Evolutionary conservation across 2,329 filamentous ascomycete species (phyloP).

Genomic region (Fusarium phyllophilum): DNA sequence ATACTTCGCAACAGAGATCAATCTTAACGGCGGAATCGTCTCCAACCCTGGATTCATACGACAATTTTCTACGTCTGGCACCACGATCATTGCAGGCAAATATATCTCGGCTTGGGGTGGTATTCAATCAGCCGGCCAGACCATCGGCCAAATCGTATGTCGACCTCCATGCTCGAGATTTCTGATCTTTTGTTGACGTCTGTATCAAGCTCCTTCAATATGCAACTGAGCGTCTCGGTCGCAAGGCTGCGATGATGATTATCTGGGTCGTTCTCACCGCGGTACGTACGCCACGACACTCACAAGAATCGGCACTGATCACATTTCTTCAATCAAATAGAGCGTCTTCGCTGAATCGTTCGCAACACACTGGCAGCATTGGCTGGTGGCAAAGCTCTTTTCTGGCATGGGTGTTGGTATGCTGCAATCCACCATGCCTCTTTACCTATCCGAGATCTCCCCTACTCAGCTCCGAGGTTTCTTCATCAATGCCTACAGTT

Average conservation of each 20-base stretch:
- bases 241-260: background rate
- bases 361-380: background rate
- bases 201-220: background rate
- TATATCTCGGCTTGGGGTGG: background rate
- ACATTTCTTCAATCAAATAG: fast-evolving
- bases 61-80: background rate
- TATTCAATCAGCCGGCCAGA: background rate
- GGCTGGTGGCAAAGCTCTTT: background rate
- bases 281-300: background rate
- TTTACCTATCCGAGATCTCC: background rate
- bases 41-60: background rate
- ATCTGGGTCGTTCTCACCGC: background rate
- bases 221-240: background rate
- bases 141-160: background rate
- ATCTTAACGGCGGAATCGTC: background rate
- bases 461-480: background rate
- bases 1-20: background rate
- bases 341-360: background rate
- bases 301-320: background rate
- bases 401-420: background rate
- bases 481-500: background rate
- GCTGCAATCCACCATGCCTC: background rate
- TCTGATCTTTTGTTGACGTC: fast-evolving
- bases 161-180: background rate
- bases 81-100: background rate